These are phyloP conservation scores for Knoxia roxburghii DNA, from an alignment of 257 asterid genomes.

Conservation along the genomic window DNA sequence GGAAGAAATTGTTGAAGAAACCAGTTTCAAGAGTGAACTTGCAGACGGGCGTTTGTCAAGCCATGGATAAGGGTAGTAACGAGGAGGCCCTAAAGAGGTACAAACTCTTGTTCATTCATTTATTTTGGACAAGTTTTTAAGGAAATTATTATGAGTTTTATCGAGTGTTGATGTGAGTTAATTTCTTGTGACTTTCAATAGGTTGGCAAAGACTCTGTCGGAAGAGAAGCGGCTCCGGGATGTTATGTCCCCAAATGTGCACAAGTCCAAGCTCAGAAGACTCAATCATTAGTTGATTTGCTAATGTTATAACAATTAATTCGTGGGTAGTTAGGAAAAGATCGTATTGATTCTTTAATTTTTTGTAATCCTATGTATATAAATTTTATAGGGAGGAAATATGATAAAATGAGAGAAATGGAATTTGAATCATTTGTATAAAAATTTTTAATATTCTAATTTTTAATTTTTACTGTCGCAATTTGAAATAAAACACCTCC, in stretches of 20 bases:
- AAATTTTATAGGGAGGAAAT: no score
- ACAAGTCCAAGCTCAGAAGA: background rate
- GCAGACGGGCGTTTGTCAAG: slow-evolving; percentile 24
- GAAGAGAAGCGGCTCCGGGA: slow-evolving; percentile 13
- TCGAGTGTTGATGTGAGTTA: no score
- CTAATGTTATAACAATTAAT: no score
- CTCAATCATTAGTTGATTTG: background rate
- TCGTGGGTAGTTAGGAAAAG: no score
- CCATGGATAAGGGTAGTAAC: slow-evolving; percentile 31
- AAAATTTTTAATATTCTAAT: no score
- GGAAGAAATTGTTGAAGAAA: slow-evolving; percentile 30
- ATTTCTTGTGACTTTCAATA: background rate
- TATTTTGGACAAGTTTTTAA: background rate
- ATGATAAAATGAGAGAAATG: no score
- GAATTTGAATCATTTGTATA: no score
- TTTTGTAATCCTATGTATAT: no score
- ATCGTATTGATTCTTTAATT: no score
- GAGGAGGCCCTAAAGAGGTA: slow-evolving; percentile 34
- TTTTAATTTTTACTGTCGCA: no score
- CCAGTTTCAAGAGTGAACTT: slow-evolving; percentile 42
- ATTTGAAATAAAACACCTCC: no score
- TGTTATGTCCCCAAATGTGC: background rate
- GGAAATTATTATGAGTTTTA: no score
- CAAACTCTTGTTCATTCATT: background rate
- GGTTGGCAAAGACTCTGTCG: slow-evolving; percentile 16